Evolutionary conservation across 306 rosid genomes (phyloP).

Genomic region (Ormosia emarginata): DNA sequence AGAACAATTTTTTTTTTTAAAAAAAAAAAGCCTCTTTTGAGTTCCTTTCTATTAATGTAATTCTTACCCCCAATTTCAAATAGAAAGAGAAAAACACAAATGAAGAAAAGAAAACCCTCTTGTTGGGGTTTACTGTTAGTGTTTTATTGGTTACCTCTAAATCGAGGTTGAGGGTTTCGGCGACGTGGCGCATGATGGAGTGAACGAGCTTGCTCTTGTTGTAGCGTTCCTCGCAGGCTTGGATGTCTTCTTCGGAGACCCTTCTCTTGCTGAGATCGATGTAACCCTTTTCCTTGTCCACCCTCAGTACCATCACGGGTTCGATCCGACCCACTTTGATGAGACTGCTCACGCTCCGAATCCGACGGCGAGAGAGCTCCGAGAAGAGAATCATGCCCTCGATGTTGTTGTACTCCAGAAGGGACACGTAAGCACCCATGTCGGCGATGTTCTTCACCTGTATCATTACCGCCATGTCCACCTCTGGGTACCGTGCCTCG

Average conservation of each 20-base stretch:
- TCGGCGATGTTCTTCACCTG: slow-evolving; percentile 97
- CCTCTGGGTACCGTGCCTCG: slow-evolving; percentile 90
- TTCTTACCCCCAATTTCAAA: too few relatives aligned
- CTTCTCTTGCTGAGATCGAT: slow-evolving; percentile 94
- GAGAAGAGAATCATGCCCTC: slow-evolving; percentile 97
- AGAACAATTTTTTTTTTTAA: too few relatives aligned
- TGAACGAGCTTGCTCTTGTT: slow-evolving; percentile 98
- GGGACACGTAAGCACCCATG: slow-evolving; percentile 98
- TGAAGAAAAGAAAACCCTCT: not conserved
- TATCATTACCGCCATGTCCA: slow-evolving; percentile 97
- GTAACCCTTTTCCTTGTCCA: slow-evolving; percentile 92
- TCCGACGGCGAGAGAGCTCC: slow-evolving; percentile 97
- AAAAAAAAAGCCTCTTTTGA: too few relatives aligned
- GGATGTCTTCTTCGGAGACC: slow-evolving; percentile 91
- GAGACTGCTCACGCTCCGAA: slow-evolving; percentile 85
- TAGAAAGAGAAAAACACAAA: not conserved
- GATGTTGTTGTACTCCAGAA: slow-evolving; percentile 92
- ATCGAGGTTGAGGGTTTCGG: slow-evolving; percentile 71
- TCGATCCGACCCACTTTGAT: slow-evolving; percentile 93
- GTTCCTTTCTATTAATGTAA: too few relatives aligned
- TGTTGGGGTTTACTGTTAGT: not conserved
- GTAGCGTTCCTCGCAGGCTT: slow-evolving; percentile 85
- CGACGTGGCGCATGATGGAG: slow-evolving; percentile 95
- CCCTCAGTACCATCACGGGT: slow-evolving; percentile 95
- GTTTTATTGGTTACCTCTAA: slow-evolving; percentile 56